Base-by-base conservation (phyloP, 2,329 filamentous ascomycete genomes). In the Diaporthe longicolla region DNA sequence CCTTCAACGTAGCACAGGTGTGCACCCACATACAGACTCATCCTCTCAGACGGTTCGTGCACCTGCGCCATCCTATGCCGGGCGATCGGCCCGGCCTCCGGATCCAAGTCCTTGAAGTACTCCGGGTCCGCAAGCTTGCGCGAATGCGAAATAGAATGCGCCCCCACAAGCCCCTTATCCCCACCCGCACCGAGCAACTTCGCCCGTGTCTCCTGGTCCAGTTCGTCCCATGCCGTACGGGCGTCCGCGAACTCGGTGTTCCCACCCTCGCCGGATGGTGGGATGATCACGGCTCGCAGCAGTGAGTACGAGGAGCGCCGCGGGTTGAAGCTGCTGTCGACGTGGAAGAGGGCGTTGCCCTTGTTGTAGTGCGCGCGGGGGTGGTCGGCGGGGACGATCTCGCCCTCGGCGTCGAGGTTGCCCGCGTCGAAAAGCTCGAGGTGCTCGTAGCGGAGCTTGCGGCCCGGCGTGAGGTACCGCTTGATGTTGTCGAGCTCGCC, bases 381-480 rank as follows among this genome's bases (percentile, higher is more conserved):
- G 70, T 81, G 82, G 69, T 83, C 81, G 4, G 83, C 76, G 48
- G 83, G 80, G n/a, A 87, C 81, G 2, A 88, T 77, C 1, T 80
- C 79, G 58, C 85, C 86, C 55, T 89, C 84, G 2, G 83, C 82
- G 65, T 89, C 84, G 17, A 90, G 81, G 78, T 91, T 91, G 69
- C 87, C 84, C 0, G 88, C 88, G 76, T 91, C 89, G 78, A 91
- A 91, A 0, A 91, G 83, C 78, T 90, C 86, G 55, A 84, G 81
- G 74, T 86, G 83, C 2, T 80, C 77, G 75, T 88, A 85, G 26
- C 88, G 85, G 73, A 85, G 83, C 77, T 84, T 83, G 57, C 87
- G 84, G 21, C 86, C 87, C 0, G 81, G 82, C 1, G 80, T 81
- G 10, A 86, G 80, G 80, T 87, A 90, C 0, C 86, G 87, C 24